Base-by-base conservation (phyloP, 805 yeast species). In the Cyberlindnera amylophila region DNA sequence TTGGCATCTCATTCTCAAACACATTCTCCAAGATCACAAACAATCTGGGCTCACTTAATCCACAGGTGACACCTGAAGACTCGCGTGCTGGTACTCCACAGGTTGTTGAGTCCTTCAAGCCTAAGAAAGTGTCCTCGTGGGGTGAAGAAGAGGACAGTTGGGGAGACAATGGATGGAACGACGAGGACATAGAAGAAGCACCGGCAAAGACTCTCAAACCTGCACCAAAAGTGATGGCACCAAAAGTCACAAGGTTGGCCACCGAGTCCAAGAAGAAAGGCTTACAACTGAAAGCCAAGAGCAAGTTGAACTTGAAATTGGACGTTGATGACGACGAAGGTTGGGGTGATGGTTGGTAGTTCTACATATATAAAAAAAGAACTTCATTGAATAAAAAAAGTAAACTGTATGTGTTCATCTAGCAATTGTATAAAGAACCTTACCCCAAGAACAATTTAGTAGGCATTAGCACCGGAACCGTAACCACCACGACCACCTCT, bases 331-430 rank as follows among this genome's bases (percentile, higher is more conserved):
- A 44, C 14, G 70, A 62, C 12, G 71, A 63, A 35, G 72, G 69
- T 0, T 71, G 75, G 75, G 75, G 71, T 15, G 71, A 67, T 44
- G 72, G 70, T 0, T 70, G 74, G 74, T 69, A 19, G 46, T 17
- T 6, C 11, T 12, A 6, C 6, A 14, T 16, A 10, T 17, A 10
- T 11, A 16, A 16, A 17, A 17, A 27, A 27, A 27, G 30, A 27
- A 27, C 30, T 27, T 27, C 30, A 27, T 12, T 23, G 7, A 23
- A 27, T 27, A 27, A 12, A 27, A 11, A 27, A 27, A 27, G 30
- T 6, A 11, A 27, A 14, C 21, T 32, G 4, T 18, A 32, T 9
- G 18, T 14, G 15, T 30, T 14, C 17, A 11, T 14, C 32, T 11
- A 30, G 17, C 17, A 16, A 30, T 13, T 30, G 14, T 30, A 16